Base-by-base conservation (phyloP, 805 yeast genomes). In the Candida gorgasii region DNA sequence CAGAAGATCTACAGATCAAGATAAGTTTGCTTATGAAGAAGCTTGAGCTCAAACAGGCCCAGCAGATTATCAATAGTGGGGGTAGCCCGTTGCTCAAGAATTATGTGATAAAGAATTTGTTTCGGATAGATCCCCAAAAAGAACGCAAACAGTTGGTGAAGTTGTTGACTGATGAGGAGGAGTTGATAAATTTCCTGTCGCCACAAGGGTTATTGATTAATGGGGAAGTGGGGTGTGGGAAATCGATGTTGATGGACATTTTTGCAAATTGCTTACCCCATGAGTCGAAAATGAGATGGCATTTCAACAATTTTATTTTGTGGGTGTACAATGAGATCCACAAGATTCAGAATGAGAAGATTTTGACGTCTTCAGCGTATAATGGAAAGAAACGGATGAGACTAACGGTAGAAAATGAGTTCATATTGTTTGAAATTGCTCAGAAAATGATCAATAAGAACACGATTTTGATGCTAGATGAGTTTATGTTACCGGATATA, bases 191-290 rank as follows among this genome's bases (percentile, higher is more conserved):
- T 41, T 66, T 79, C 42, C 68, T 75, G 1, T 70, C 86, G 0
- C 89, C 89, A 0, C 83, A 76, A 43, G 90, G 90, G 0, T 60
- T 84, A 4, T 55, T 81, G 35, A 58, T 81, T 5, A 79, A 78
- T 58, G 86, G 86, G 3, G 85, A 77, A 45, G 86, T 80, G 3
- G 90, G 90, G 0, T 79, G 86, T 50, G 90, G 90, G 1, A 84
- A 84, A 54, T 79, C 87, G 1, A 77, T 84, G 83, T 58, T 84
- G 37, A 76, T 84, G 78, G 89, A 84, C 50, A 75, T 84, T 15
- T 84, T 84, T 62, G 88, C 89, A 1, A 67, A 69, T 36, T 71
- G 83, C 1, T 63, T 84, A 20, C 90, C 89, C 0, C 78, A 80
- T 46, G 64, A 67, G 17, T 75, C 82, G 1, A 84, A 84, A 50